Conservation (phyloP, 225 moss, liverwort and hornwort species). For the Ulota crispa region DNA sequence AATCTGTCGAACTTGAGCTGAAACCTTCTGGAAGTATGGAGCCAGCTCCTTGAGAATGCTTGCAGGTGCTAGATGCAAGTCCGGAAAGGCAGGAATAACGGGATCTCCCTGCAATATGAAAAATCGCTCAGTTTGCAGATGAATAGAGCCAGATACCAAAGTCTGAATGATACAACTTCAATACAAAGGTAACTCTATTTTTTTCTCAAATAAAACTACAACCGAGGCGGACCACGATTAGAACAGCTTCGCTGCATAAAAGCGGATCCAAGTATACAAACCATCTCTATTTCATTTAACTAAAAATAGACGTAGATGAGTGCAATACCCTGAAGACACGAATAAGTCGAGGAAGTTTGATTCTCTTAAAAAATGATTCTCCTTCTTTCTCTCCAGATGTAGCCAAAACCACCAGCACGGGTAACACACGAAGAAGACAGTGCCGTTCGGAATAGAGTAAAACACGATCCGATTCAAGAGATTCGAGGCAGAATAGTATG, state of each 20-base stretch:
- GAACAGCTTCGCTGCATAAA: conserved; percentile 1
- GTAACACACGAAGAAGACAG: conserved; percentile 79
- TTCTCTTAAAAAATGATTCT: conserved; percentile 84
- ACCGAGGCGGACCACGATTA: background rate
- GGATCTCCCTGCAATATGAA: conserved; percentile 75
- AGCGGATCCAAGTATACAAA: background rate
- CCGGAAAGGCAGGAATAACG: conserved; percentile 94
- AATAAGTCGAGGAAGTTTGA: conserved; percentile 79
- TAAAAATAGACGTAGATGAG: background rate
- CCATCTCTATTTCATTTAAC: background rate
- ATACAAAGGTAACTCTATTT: background rate
- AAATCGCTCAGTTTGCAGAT: background rate
- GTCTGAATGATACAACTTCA: background rate
- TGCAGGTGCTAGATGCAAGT: conserved; percentile 86
- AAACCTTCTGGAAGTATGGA: conserved; percentile 90
- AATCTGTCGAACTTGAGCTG: conserved; percentile 84
- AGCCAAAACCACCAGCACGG: conserved; percentile 75
- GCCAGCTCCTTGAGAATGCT: conserved; percentile 97
- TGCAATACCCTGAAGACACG: conserved; percentile 68
- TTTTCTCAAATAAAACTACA: background rate
- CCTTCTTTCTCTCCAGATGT: conserved; percentile 90
- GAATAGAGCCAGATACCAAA: background rate
- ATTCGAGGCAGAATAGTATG: conserved; percentile 85
- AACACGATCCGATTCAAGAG: conserved; percentile 84
- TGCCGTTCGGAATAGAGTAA: conserved; percentile 82